These are phyloP conservation scores for Didymella segeticola DNA, from an alignment of 2,329 filamentous ascomycete genomes.

Conservation along the genomic window DNA sequence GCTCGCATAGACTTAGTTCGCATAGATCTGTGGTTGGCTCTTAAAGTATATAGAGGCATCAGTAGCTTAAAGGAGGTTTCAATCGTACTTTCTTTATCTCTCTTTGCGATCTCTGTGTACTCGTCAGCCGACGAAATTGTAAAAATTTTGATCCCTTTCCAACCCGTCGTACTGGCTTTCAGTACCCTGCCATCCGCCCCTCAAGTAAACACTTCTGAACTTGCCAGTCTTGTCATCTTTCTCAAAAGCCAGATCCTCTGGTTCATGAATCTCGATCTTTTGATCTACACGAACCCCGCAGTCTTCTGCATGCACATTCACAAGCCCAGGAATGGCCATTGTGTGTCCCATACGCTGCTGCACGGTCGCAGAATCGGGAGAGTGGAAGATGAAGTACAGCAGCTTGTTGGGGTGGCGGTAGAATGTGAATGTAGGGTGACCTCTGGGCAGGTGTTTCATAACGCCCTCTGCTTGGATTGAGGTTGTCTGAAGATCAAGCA, in stretches of 20 bases:
- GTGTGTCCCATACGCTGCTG: conserved; percentile 40
- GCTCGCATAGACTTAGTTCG: neutral
- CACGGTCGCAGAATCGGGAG: conserved; percentile 32
- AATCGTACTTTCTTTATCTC: neutral
- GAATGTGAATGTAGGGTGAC: conserved; percentile 36
- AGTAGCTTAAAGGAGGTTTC: neutral
- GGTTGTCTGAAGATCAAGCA: conserved; percentile 16
- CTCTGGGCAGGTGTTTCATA: conserved; percentile 17
- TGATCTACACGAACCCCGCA: conserved; percentile 29
- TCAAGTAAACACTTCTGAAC: conserved; percentile 32
- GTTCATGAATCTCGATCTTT: conserved; percentile 40
- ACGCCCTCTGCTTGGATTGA: conserved; percentile 9
- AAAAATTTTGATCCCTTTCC: conserved; percentile 19
- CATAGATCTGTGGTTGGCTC: neutral
- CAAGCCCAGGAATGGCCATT: conserved; percentile 36
- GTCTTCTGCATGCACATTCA: conserved; percentile 37
- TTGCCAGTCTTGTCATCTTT: conserved; percentile 23
- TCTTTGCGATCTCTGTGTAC: too few species aligned
- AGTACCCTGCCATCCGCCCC: conserved; percentile 27
- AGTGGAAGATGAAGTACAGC: conserved; percentile 38
- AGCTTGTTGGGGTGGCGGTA: conserved; percentile 28
- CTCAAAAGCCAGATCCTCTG: conserved; percentile 29
- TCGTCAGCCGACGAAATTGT: conserved; percentile 10
- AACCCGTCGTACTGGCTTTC: conserved; percentile 30
- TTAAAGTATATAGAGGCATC: neutral